Base-by-base conservation (phyloP, 2,329 filamentous ascomycete genomes). In the Tolypocladium inflatum region DNA sequence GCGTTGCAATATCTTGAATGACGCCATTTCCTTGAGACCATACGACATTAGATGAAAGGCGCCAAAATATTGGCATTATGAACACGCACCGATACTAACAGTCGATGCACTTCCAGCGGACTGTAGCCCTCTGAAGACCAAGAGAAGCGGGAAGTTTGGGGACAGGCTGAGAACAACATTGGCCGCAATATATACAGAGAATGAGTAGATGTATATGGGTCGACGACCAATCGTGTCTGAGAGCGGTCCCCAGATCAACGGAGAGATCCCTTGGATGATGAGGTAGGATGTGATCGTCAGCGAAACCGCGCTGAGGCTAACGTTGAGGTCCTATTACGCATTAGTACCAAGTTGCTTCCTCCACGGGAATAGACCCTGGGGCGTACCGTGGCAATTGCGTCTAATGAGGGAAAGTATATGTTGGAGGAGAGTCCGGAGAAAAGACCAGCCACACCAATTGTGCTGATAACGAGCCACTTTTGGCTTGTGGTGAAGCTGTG, bases 401-500 rank as follows among this genome's bases (percentile, higher is more conserved):
- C 69, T 6, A 80, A 61, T 0, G 76, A 72, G 1, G 78, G 77
- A 55, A 78, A 73, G 67, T 81, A 82, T 55, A 83, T 80, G 59
- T 77, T 80, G 38, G 75, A 75, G 4, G 78, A 78, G 15, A 79
- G 62, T 1, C 80, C 80, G 3, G 79, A 81, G 67, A 83, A 81
- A 37, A 82, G 68, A 1, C 76, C 77, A 1, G 78, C 80, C 1
- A 78, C 64, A 2, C 78, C 75, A 30, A 80, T 75, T 55, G 79
- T 77, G 64, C 75, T 71, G 30, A 80, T 74, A 39, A 81, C 74
- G 60, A 75, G 64, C 59, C 74, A 71, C 64, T 80, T 81, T 37
- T 61, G 41, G 9, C 33, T n/a, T 13, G 30, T 56, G 17, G 48
- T 45, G 23, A 59, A 59, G 41, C 57, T 45, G 26, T 59, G 58